Base-by-base conservation (phyloP, 176 grass and related monocot species). In the Puya raimondii region DNA sequence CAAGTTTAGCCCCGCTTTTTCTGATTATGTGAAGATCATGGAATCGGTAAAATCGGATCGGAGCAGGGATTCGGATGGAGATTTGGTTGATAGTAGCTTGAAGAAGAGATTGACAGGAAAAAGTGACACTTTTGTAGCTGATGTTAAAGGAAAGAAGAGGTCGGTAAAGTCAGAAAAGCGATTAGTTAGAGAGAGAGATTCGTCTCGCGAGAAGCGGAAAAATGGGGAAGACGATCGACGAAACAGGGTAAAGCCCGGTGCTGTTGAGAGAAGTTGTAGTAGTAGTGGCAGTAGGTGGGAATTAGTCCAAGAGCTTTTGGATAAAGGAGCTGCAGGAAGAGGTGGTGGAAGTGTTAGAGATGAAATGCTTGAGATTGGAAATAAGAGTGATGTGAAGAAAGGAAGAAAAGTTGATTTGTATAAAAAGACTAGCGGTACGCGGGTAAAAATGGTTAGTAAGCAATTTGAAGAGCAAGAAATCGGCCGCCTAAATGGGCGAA, bases 21-120 rank as follows among this genome's bases (percentile, higher is more conserved):
- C 82, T 14, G 93, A 97, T 80, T 97, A 97, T 80, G 84, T 92
- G 81, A 97, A 97, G 86, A 76, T 92, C 72, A 92, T 97, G 89
- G 93, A 97, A 78, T 92, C 89, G 0, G 89, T 97, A 57, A 89
- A 89, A 76, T 23, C 79, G 50, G 93, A 92, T 72, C 76, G 80
- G 82, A 84, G 82, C 18, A 89, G 83, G 57, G 82, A 66, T 68
- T 75, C 73, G 15, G 78, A 67, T 2, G 70, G 21, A 9, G 78
- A 70, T 77, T 80, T 54, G 2, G 89, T 81, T 67, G 33, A 48
- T 27, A 48, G 27, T 53, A 58, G 58, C 29, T 63, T 53, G 4
- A 87, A 83, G 73, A 85, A 48, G 49, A 84, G 79, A 64, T 71
- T 83, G 0, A 48, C 1, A 0, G 52, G 65, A 14, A 70, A 83